These are phyloP conservation scores for Pseudogymnoascus sp. DNA, from an alignment of 2,329 filamentous ascomycete genomes.

Conservation along the genomic window DNA sequence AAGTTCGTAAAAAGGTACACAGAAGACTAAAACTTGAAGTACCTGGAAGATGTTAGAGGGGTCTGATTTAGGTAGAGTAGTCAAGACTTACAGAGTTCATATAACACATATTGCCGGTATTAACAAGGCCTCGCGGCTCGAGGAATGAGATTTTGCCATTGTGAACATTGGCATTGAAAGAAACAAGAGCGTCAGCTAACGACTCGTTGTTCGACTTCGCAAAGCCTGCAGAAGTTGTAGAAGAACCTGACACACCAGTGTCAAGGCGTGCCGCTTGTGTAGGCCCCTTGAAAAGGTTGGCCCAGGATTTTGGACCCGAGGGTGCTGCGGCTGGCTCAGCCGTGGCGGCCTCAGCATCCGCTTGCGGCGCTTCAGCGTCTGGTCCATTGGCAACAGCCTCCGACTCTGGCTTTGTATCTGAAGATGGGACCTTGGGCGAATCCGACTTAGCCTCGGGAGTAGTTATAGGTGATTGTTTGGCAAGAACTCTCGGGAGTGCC, in stretches of 20 bases:
- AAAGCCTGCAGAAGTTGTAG: conserved; percentile 32
- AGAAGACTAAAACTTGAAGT: conserved; percentile 90
- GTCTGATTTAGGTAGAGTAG: not conserved
- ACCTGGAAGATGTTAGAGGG: conserved; percentile 51
- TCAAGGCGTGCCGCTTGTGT: conserved; percentile 23
- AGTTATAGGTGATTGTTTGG: conserved; percentile 27
- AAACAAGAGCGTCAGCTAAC: conserved; percentile 67
- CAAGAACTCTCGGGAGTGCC: conserved; percentile 24
- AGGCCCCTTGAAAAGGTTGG: conserved; percentile 54
- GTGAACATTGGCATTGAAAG: conserved; percentile 55
- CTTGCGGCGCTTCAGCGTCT: not conserved
- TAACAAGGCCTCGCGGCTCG: conserved; percentile 86
- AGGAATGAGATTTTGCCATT: conserved; percentile 66
- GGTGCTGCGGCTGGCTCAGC: conserved; percentile 27
- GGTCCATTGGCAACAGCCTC: not conserved
- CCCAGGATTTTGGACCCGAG: conserved; percentile 55
- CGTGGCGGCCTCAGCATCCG: conserved; percentile 15
- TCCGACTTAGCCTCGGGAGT: conserved; percentile 25
- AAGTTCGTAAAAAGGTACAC: conserved; percentile 89
- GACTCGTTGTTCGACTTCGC: conserved; percentile 47
- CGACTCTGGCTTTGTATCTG: not conserved
- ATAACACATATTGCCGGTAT: conserved; percentile 98
- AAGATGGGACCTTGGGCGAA: not conserved
- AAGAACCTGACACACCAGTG: conserved; percentile 25
- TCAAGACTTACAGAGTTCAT: conserved; percentile 87